These are phyloP conservation scores for Schizochytrium sp. DNA, from an alignment of 108 stramenopile genomes.

Conservation along the genomic window DNA sequence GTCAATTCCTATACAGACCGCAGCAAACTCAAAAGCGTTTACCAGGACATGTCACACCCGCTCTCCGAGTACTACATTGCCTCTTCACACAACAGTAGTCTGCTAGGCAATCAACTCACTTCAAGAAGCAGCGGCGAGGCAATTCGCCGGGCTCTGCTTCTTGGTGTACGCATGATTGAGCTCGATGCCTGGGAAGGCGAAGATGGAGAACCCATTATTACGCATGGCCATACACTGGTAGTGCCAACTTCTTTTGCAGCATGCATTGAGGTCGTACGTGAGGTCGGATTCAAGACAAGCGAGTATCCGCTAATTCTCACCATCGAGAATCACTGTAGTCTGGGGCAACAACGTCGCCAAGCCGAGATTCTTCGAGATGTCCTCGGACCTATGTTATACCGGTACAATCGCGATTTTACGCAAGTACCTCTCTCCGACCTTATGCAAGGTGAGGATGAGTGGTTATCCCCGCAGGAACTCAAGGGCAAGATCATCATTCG, in stretches of 20 bases:
- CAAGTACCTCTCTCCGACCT: background rate
- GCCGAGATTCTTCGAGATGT: constrained; percentile 71
- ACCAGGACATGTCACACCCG: constrained; percentile 82
- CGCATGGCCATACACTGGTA: constrained; percentile 92
- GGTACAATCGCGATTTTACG: background rate
- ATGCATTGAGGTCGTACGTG: constrained; percentile 78
- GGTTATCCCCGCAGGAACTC: constrained; percentile 42
- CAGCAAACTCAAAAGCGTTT: constrained; percentile 9
- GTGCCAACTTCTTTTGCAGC: constrained; percentile 84
- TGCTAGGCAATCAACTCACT: constrained; percentile 90
- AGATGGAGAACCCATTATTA: constrained; percentile 81
- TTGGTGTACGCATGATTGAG: constrained; percentile 97
- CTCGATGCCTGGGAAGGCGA: constrained; percentile 95
- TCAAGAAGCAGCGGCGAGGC: constrained; percentile 82
- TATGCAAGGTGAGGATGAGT: constrained; percentile 8
- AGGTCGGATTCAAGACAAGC: constrained; percentile 73
- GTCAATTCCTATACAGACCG: background rate
- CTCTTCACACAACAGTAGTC: constrained; percentile 94
- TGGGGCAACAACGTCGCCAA: constrained; percentile 84
- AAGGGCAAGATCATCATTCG: constrained; percentile 20
- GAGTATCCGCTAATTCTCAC: constrained; percentile 91
- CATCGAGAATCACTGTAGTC: constrained; percentile 94
- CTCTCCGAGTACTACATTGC: constrained; percentile 92
- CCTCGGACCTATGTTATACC: constrained; percentile 20
- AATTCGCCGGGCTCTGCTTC: constrained; percentile 78